These are phyloP conservation scores for Petasospora rhodanensis DNA, from an alignment of 1,139 yeast species.

Conservation along the genomic window DNA sequence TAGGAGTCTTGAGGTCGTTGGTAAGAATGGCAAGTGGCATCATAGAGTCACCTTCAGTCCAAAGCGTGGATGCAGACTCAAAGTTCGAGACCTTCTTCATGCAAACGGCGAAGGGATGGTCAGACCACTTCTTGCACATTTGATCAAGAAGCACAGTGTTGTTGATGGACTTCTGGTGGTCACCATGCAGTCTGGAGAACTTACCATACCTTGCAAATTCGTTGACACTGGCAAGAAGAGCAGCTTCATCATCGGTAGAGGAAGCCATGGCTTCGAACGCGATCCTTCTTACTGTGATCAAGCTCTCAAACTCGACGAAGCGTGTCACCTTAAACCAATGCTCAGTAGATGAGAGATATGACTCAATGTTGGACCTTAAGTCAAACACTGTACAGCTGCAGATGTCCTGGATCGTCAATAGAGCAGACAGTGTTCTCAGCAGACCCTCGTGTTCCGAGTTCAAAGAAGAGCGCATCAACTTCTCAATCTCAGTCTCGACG, in stretches of 20 bases:
- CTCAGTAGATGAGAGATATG: conserved; percentile 12
- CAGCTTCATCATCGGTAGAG: conserved; percentile 13
- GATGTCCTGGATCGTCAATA: conserved; percentile 29
- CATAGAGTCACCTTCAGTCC: conserved; percentile 52
- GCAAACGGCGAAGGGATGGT: background rate
- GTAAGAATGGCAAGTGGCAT: conserved; percentile 51
- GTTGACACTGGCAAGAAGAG: conserved; percentile 30
- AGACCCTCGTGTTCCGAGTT: conserved; percentile 22
- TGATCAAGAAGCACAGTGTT: conserved; percentile 44
- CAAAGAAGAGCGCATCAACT: conserved; percentile 2
- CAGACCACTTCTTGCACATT: conserved; percentile 24
- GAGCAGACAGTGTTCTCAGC: conserved; percentile 36
- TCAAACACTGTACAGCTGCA: conserved; percentile 2
- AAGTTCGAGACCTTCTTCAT: conserved; percentile 35
- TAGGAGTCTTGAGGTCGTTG: conserved; percentile 9
- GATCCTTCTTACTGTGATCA: conserved; percentile 37
- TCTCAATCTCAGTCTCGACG: background rate
- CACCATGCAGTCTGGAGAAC: conserved; percentile 33
- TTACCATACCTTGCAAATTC: conserved; percentile 42
- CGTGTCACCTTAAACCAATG: conserved; percentile 39
- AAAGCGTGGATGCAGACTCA: conserved; percentile 52
- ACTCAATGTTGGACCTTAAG: conserved; percentile 9
- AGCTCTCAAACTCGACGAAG: conserved; percentile 35
- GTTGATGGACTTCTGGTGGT: conserved; percentile 46
- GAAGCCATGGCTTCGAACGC: conserved; percentile 12